phyloP scores from a whole-genome alignment of 2,329 filamentous ascomycete species.

The Lachnellula hyalina region DNA sequence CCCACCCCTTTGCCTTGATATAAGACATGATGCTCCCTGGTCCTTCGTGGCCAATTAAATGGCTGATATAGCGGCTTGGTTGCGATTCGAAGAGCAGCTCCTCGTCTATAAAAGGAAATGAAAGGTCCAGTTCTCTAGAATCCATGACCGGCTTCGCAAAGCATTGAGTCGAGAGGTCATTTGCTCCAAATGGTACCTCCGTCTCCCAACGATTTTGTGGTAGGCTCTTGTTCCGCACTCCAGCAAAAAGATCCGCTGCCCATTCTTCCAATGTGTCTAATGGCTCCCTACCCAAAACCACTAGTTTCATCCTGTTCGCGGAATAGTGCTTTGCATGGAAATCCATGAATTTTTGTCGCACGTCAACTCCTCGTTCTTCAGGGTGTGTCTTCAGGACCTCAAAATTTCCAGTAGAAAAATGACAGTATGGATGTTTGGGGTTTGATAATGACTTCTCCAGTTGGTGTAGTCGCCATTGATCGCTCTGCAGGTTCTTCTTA shows the following conservation, averaged over 20 bases:
- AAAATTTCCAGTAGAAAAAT: constrained; percentile 69
- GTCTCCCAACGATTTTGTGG: constrained; percentile 61
- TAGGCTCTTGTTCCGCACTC: constrained; percentile 62
- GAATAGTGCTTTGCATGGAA: constrained; percentile 70
- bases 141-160: constrained; percentile 73
- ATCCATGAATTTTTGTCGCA: constrained; percentile 66
- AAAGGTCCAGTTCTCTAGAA: constrained; percentile 58
- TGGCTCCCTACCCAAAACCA: constrained; percentile 61
- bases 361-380: constrained; percentile 60
- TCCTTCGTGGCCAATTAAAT: constrained; percentile 69
- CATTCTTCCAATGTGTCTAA: constrained; percentile 63
- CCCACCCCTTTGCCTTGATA: constrained; percentile 68
- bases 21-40: constrained; percentile 69
- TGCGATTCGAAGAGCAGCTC: constrained; percentile 62
- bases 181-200: constrained; percentile 52
- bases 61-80: constrained; percentile 64
- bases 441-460: constrained; percentile 66
- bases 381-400: constrained; percentile 66
- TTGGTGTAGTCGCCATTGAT: constrained; percentile 66
- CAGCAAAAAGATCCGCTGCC: constrained; percentile 63
- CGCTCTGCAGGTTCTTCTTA: constrained; percentile 73
- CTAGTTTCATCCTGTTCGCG: constrained; percentile 69
- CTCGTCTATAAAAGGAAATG: constrained; percentile 66
- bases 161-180: constrained; percentile 58
- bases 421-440: constrained; percentile 63